Evolutionary conservation across 176 grass and related monocot genomes (phyloP).

Genomic region (Alopecurus myosuroides): DNA sequence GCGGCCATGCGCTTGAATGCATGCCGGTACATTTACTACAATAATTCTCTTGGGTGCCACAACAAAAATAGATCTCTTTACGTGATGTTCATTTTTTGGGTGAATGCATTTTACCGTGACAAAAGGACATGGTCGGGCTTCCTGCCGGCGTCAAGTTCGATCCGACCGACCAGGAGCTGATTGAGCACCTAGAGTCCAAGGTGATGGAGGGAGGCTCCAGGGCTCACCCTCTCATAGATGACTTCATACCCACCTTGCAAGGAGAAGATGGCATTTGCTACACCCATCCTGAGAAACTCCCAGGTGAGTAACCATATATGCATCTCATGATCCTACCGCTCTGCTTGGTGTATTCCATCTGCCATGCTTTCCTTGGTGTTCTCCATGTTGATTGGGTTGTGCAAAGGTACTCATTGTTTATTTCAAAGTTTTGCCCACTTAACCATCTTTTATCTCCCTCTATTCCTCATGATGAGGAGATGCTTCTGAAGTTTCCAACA

Average conservation of each 20-base stretch:
- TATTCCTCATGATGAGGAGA: not conserved
- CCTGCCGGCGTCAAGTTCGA: constrained; percentile 88
- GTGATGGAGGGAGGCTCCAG: constrained; percentile 42
- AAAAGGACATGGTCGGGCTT: constrained; percentile 61
- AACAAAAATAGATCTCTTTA: not conserved
- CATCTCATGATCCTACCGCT: not conserved
- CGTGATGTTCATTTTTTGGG: not conserved
- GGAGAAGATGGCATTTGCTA: constrained; percentile 91
- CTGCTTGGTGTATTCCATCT: not conserved
- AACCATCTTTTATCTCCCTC: not conserved
- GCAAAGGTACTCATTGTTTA: not conserved
- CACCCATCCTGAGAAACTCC: constrained; percentile 92
- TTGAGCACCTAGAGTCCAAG: constrained; percentile 74
- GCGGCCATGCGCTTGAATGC: constrained; percentile 46
- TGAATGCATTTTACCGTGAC: not conserved
- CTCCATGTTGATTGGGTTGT: not conserved
- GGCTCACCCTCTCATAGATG: constrained; percentile 71
- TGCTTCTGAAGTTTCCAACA: not conserved
- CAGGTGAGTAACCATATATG: constrained; percentile 37
- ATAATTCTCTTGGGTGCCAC: not conserved
- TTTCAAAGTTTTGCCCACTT: not conserved
- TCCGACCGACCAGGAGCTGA: constrained; percentile 77
- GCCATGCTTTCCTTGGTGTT: not conserved
- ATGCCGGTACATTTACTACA: constrained; percentile 37
- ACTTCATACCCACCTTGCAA: constrained; percentile 75